Conservation (phyloP, 306 rosid genomes). For the Dalbergia cultrata region DNA sequence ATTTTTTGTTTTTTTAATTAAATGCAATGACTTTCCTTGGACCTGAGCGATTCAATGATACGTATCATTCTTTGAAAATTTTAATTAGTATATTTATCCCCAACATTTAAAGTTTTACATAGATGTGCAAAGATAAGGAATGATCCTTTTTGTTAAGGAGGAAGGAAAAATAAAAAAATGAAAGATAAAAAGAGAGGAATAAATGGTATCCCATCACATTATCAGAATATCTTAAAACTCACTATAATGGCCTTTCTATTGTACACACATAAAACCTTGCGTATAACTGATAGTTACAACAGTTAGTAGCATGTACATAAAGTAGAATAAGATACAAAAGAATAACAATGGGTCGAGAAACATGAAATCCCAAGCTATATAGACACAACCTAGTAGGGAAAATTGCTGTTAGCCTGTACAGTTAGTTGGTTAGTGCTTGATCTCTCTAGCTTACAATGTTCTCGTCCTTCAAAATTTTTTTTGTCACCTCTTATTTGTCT, state of each 20-base stretch:
- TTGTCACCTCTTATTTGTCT: conserved; percentile 66
- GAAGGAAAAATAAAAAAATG: neutral
- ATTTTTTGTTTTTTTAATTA: too few relatives aligned
- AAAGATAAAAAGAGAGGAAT: neutral
- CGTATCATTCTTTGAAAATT: neutral
- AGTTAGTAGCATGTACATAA: conserved; percentile 36
- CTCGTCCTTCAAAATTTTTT: conserved; percentile 22
- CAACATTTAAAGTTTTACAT: neutral
- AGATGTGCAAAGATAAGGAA: neutral
- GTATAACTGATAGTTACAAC: conserved; percentile 29
- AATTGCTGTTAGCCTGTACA: conserved; percentile 58
- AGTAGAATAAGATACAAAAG: conserved; percentile 43
- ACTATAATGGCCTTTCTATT: conserved; percentile 20
- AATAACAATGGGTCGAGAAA: conserved; percentile 28
- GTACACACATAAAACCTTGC: conserved; percentile 34
- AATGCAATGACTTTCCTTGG: too few relatives aligned
- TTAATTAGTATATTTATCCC: neutral
- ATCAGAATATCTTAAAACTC: conserved; percentile 19
- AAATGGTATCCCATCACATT: conserved; percentile 6
- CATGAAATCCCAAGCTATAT: conserved; percentile 36
- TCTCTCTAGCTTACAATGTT: conserved; percentile 30
- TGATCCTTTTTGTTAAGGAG: neutral
- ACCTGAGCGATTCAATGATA: too few relatives aligned
- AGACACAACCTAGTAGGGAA: conserved; percentile 28
- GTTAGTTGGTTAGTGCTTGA: conserved; percentile 43